A percentile compares a stretch with the other conserved stretches of the same genome.
These are phyloP conservation scores for Ustilago crameri DNA, from an alignment of 1,284 basidiomycete genomes.

Conservation along the genomic window DNA sequence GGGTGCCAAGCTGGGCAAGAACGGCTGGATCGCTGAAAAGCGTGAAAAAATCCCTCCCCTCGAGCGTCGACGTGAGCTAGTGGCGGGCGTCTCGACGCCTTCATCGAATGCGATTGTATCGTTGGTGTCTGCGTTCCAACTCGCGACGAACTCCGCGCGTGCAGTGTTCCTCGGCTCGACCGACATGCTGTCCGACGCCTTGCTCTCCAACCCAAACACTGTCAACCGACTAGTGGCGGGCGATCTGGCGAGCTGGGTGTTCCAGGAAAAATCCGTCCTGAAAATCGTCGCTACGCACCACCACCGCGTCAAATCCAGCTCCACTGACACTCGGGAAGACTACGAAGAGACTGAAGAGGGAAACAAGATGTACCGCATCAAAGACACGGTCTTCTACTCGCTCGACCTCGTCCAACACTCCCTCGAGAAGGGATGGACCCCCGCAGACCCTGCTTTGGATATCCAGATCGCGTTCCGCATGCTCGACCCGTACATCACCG, in stretches of 20 bases:
- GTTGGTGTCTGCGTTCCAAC: slow-evolving; percentile 89
- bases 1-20: slow-evolving; percentile 30
- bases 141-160: slow-evolving; percentile 77
- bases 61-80: slow-evolving; percentile 31
- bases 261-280: slow-evolving; percentile 85
- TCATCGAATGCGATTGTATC: slow-evolving; percentile 62
- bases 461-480: slow-evolving; percentile 96
- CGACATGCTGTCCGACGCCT: slow-evolving; percentile 76
- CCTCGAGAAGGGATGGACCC: slow-evolving; percentile 75
- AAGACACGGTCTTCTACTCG: slow-evolving; percentile 80
- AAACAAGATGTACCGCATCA: slow-evolving; percentile 81
- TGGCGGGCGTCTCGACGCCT: slow-evolving; percentile 43
- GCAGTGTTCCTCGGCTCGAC: slow-evolving; percentile 84
- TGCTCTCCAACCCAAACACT: slow-evolving; percentile 49
- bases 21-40: slow-evolving; percentile 44
- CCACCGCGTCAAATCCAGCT: slow-evolving; percentile 73
- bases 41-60: slow-evolving; percentile 41
- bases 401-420: slow-evolving; percentile 77
- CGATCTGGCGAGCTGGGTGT: slow-evolving; percentile 87
- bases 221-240: slow-evolving; percentile 79
- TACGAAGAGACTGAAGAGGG: slow-evolving; percentile 69
- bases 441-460: slow-evolving; percentile 78
- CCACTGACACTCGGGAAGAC: slow-evolving; percentile 51
- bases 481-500: slow-evolving; percentile 78
- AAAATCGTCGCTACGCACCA: slow-evolving; percentile 82